Base-by-base conservation (phyloP, 1,284 basidiomycete species). In the Polyporus tsugae region DNA sequence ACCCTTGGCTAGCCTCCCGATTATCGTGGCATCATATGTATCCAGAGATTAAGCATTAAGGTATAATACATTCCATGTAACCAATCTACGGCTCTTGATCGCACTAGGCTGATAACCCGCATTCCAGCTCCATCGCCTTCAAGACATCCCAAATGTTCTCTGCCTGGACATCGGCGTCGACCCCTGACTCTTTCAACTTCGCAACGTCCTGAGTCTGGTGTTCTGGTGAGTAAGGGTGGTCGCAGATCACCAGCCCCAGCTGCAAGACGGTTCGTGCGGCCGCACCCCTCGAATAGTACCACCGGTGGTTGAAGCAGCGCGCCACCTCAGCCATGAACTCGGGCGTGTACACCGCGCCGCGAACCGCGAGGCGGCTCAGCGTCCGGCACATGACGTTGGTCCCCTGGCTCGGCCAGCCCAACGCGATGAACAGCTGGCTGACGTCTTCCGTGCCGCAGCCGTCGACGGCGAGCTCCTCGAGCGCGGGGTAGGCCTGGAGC, bases 401-500 rank as follows among this genome's bases (percentile, higher is more conserved):
- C 4, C 17, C 35, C 13, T 4, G 55, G 6, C 9, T n/a, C 17
- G 55, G 35, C 19, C 19, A 10, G 55, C 55, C 7, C 55, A 58
- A 19, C 35, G 35, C 35, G 55, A n/a, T 17, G 55, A 58, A 36
- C 33, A 58, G 55, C 9, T 6, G 9, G 19, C 33, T 22, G 35
- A 22, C 15, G 35, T 35, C 55, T 13, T 1, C n/a, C 55, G 10
- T 38, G 33, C 35, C 55, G 35, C 55, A 6, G 33, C 33, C 55
- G 35, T 58, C 55, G 55, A 58, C 35, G 6, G 7, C 36, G 35
- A 58, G 55, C 19, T 58, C 35, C 33, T 35, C 55, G 55, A 58
- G 55, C 55, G 35, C 29, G 10, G 55, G 19, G 55, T 58, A 58
- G 4, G 35, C 33, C 55, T 38, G 35, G 35, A 58, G 11, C 33